Evolutionary conservation across 768 basidiomycete genomes (phyloP).

Genomic region (Rhodotorula paludigena): DNA sequence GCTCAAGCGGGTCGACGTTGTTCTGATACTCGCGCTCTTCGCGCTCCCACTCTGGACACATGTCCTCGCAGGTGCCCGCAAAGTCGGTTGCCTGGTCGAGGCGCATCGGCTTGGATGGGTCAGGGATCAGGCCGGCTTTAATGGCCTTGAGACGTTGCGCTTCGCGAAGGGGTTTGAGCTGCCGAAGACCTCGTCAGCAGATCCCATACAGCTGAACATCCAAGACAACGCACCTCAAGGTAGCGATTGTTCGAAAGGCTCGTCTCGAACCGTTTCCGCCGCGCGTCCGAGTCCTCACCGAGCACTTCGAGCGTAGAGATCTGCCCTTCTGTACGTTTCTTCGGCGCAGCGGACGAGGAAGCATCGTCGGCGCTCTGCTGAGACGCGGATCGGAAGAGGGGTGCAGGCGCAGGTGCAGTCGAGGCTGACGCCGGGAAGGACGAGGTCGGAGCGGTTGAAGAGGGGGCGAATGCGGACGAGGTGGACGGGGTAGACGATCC

Average conservation of each 20-base stretch:
- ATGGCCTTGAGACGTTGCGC: conserved; percentile 53
- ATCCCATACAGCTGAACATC: not conserved
- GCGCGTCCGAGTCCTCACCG: conserved; percentile 35
- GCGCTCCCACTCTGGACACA: conserved; percentile 92
- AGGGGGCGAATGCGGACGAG: not conserved
- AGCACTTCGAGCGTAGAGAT: conserved; percentile 35
- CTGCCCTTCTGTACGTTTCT: not conserved
- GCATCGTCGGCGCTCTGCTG: not conserved
- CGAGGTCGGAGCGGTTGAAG: not conserved
- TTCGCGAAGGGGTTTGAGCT: conserved; percentile 49
- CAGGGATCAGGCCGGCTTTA: conserved; percentile 78
- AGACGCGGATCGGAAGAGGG: not conserved
- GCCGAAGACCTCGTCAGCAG: not conserved
- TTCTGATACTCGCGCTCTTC: conserved; percentile 85
- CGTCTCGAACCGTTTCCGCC: conserved; percentile 32
- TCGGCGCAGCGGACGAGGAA: not conserved
- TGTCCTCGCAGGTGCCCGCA: conserved; percentile 82
- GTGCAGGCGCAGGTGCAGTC: no score
- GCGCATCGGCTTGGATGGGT: conserved; percentile 69
- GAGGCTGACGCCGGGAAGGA: no score
- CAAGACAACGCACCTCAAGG: conserved; percentile 18
- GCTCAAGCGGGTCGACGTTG: conserved; percentile 79
- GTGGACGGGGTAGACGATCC: not conserved
- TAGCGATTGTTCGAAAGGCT: conserved; percentile 30
- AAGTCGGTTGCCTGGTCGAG: conserved; percentile 89